phyloP scores from a whole-genome alignment of 495 filamentous ascomycete genomes.

The Hapsidospora chrysogenum region DNA sequence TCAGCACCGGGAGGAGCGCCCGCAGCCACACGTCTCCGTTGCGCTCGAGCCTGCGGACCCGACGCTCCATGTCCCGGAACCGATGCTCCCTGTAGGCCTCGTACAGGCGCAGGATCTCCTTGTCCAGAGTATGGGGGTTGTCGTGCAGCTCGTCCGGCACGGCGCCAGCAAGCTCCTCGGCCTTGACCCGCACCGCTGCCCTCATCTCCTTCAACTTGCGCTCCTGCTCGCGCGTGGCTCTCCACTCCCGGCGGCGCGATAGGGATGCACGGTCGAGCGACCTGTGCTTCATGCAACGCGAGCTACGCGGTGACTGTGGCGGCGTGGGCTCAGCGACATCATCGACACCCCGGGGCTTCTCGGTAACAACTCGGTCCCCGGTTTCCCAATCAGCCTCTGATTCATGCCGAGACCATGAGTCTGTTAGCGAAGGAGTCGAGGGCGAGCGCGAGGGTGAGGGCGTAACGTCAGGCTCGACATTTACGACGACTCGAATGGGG shows the following conservation, averaged over 20 bases:
- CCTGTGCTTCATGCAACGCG: neutral
- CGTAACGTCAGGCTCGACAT: too few relatives aligned
- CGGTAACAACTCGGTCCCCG: too few relatives aligned
- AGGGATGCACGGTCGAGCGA: conserved; percentile 5
- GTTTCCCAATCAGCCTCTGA: too few relatives aligned
- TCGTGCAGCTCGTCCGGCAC: conserved; percentile 5
- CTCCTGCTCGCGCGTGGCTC: conserved; percentile 6
- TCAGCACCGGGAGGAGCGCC: conserved; percentile 14
- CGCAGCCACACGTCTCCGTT: conserved; percentile 15
- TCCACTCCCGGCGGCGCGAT: conserved; percentile 6
- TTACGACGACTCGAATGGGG: too few relatives aligned
- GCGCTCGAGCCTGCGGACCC: conserved; percentile 14
- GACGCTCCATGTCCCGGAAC: conserved; percentile 15
- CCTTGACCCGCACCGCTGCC: conserved; percentile 5
- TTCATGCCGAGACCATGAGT: too few relatives aligned
- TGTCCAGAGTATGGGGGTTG: conserved; percentile 3
- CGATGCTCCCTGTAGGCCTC: conserved; percentile 14
- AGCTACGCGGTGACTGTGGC: neutral
- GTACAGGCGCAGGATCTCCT: conserved; percentile 14
- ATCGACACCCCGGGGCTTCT: neutral
- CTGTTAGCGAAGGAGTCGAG: too few relatives aligned
- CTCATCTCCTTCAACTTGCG: conserved; percentile 5
- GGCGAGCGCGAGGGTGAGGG: too few relatives aligned
- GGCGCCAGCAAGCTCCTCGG: conserved; percentile 1
- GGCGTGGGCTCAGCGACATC: neutral